Base-by-base conservation (phyloP, 129 eudicot genomes). In the Flaveria bidentis region DNA sequence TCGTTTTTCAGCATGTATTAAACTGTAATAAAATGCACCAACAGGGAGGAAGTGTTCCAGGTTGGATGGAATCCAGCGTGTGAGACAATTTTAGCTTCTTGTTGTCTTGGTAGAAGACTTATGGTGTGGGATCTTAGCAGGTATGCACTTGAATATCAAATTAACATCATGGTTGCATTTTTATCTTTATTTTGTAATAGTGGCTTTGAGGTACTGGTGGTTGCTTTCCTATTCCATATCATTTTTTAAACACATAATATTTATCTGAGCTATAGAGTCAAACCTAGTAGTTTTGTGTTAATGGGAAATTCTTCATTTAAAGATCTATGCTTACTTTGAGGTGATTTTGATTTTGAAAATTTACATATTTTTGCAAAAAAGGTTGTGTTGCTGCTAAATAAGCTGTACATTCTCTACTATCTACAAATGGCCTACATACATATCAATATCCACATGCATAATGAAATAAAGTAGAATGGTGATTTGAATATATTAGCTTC, bases 61-160 rank as follows among this genome's bases (percentile, higher is more conserved):
- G 98, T 94, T 79, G 98, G 98, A 25, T 94, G 98, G 98, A 91
- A 82, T 80, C 98, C 97, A 13, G 89, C 85, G 79, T 88, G 89
- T 45, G 98, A 94, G 83, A 88, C 98, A 39, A 87, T 94, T 58
- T 77, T 94, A 80, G 97, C 98, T 70, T 94, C 98, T 65, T 94
- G 97, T 65, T 94, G 98, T 78, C 93, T 94, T 82, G 98, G 98
- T 52, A 86, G 98, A 71, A 87, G 98, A 76, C 93, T 93, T 46
- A 90, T 93, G 98, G 96, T 88, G 74, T 90, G 98, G 98, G 98
- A 94, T 78, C 97, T 94, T 75, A 91, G 98, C 87, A 91, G 98
- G 98, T 94, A 90, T 9, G 15, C 72, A 26, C 57, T 57, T 30
- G n/a, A 55, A 26, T 51, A 26, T 5, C 33, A 16, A n/a, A 22